phyloP scores from a whole-genome alignment of 2,329 filamentous ascomycete species.

The Monosporascus sp. region DNA sequence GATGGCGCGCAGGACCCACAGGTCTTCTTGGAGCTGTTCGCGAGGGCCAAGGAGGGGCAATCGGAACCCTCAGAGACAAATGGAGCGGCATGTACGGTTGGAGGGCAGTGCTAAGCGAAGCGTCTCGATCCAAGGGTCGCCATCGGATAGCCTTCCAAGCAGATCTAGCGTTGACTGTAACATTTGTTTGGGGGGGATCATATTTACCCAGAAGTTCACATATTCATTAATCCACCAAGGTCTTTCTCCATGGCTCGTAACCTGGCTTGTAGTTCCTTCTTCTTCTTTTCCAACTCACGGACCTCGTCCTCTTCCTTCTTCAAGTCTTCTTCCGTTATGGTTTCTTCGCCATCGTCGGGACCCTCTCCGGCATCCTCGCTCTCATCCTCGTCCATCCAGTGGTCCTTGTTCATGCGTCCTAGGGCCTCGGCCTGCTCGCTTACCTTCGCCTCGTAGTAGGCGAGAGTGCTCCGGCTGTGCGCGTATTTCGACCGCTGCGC shows the following conservation, averaged over 20 bases:
- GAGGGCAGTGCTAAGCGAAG: background rate
- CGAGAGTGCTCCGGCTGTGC: conserved; percentile 66
- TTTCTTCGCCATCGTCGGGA: conserved; percentile 27
- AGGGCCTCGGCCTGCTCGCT: conserved; percentile 70
- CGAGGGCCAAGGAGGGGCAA: conserved; percentile 35
- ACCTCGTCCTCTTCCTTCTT: conserved; percentile 64
- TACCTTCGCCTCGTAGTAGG: conserved; percentile 76
- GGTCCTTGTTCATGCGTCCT: conserved; percentile 64
- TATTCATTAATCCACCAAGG: conserved; percentile 47
- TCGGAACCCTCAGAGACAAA: background rate
- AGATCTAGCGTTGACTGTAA: background rate
- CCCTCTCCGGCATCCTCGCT: conserved; percentile 44
- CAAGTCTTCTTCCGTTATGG: conserved; percentile 64
- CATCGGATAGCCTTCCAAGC: background rate
- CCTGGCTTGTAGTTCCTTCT: conserved; percentile 49
- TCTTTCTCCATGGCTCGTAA: conserved; percentile 52
- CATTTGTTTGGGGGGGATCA: background rate
- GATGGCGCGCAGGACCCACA: conserved; percentile 60
- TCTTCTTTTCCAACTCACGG: conserved; percentile 50
- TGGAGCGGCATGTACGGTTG: background rate
- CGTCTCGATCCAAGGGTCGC: background rate
- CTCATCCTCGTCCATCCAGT: conserved; percentile 50
- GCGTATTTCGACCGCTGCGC: conserved; percentile 66
- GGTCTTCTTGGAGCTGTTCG: conserved; percentile 58
- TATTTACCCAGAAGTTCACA: conserved; percentile 30